Evolutionary conservation across 1,139 yeast species (phyloP).

Genomic region (Suhomyces maxii): DNA sequence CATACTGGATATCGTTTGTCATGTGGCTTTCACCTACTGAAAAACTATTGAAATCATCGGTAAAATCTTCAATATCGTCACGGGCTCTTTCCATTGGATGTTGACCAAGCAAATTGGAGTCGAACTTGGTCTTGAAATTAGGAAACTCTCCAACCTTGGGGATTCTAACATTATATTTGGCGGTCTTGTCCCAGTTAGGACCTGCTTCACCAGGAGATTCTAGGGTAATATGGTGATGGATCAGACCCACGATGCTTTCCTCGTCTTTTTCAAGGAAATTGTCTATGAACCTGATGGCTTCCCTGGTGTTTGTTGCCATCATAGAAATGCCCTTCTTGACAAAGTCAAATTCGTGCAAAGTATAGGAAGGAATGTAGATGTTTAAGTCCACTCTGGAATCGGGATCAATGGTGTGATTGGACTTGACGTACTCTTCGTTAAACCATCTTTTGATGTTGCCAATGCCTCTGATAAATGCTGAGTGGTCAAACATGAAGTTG

Average conservation of each 20-base stretch:
- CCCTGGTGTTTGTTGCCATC: slow-evolving; percentile 57
- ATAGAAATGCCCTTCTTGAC: slow-evolving; percentile 55
- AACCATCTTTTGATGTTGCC: slow-evolving; percentile 62
- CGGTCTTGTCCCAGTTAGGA: slow-evolving; percentile 52
- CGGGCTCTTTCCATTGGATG: slow-evolving; percentile 3
- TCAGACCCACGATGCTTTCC: slow-evolving; percentile 11
- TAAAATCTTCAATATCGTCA: slow-evolving; percentile 8
- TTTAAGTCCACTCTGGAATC: slow-evolving; percentile 26
- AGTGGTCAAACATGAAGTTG: slow-evolving; percentile 55
- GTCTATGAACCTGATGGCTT: slow-evolving; percentile 56
- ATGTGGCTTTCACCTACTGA: slow-evolving; percentile 11
- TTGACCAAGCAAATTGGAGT: slow-evolving; percentile 27
- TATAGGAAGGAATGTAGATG: slow-evolving; percentile 51
- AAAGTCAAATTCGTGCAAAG: slow-evolving; percentile 57
- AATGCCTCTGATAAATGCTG: slow-evolving; percentile 59
- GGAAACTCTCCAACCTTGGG: slow-evolving; percentile 53
- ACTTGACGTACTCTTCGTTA: slow-evolving; percentile 35
- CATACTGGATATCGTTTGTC: slow-evolving; percentile 34
- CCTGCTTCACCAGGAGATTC: slow-evolving; percentile 39
- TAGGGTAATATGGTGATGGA: slow-evolving; percentile 25
- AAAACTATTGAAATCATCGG: slow-evolving; percentile 12
- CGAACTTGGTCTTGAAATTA: slow-evolving; percentile 38
- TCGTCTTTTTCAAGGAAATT: slow-evolving; percentile 28
- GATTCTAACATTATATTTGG: slow-evolving; percentile 41
- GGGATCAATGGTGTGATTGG: slow-evolving; percentile 15